Evolutionary conservation across 2,329 filamentous ascomycete genomes (phyloP), one percentile per base, ranked within the genome.

Genomic region (Fusarium illudens): DNA sequence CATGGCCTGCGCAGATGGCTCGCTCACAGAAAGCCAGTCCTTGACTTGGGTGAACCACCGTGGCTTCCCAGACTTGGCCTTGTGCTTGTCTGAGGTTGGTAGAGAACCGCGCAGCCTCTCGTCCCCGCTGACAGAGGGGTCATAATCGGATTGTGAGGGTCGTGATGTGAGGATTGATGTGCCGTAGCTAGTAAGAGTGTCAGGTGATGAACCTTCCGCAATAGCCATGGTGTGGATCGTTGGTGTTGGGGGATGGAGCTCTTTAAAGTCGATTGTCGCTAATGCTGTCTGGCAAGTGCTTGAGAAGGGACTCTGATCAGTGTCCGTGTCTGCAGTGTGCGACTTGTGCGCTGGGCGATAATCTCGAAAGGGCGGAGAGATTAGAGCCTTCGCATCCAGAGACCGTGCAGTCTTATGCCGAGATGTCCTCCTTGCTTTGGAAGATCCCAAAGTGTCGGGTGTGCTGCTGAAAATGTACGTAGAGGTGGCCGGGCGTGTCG

Each of bases 1-100:
- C 67, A 85, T 76, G 1, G 83, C 84, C 44, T 84, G 81, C 2
- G 78, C 77, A 0, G 84, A 86, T 11, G 84, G 84, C 64, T 87
- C 84, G 49, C 80, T 83, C 20, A 80, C 78, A 2, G 78, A 78
- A 8, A 86, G 71, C 84, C 84, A 86, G 44, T 77, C 79, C 61
- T 83, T 86, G 49, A 85, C 72, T 27, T 82, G 79, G 7, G 75
- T 75, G 20, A 84, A 58, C 80, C 83, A 84, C 34, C 71, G 60
- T n/a, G 68, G 61, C 30, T 77, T 76, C 53, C 75, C 76, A 17
- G 46, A 57, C 55, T 75, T 79, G 27, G 70, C 54, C 32, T 75
- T 76, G 33, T 42, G 64, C 27, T 32, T 54, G 42, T 33, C 42
- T 57, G 56, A 64, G 12, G 59, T 36, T 6, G 64, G 65, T 9